phyloP scores from a whole-genome alignment of 371 early-diverging fungal species.

The Apophysomyces sp. region DNA sequence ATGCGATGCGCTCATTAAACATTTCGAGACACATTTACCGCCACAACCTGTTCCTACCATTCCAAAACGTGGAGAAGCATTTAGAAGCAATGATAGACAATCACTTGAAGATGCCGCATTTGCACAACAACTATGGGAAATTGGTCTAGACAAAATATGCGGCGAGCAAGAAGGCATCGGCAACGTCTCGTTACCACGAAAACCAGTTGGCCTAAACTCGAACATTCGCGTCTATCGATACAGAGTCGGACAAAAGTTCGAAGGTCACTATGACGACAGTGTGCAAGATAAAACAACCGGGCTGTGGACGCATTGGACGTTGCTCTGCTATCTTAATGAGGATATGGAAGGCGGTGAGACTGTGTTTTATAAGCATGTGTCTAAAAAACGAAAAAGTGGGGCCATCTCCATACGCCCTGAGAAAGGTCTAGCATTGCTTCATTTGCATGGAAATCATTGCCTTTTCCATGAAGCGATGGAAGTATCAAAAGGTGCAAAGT shows the following conservation, averaged over 20 bases:
- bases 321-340: slow-evolving; percentile 67
- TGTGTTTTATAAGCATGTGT: slow-evolving; percentile 57
- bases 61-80: slow-evolving; percentile 66
- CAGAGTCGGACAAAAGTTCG: slow-evolving; percentile 60
- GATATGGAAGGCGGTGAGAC: slow-evolving; percentile 69
- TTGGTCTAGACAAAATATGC: slow-evolving; percentile 8
- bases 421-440: slow-evolving; percentile 67
- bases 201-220: slow-evolving; percentile 55
- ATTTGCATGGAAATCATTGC: slow-evolving; percentile 76
- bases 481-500: slow-evolving; percentile 67
- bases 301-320: slow-evolving; percentile 61
- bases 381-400: slow-evolving; percentile 13
- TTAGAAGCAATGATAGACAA: slow-evolving; percentile 69
- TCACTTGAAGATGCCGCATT: slow-evolving; percentile 49
- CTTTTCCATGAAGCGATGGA: slow-evolving; percentile 73
- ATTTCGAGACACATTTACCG: slow-evolving; percentile 45
- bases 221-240: slow-evolving; percentile 79
- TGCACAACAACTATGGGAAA: slow-evolving; percentile 54
- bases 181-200: slow-evolving; percentile 21
- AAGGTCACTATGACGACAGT: slow-evolving; percentile 76
- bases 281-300: slow-evolving; percentile 46
- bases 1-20: slow-evolving; percentile 35
- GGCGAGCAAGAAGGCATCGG: slow-evolving; percentile 6
- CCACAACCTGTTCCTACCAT: slow-evolving; percentile 24
- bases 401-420: slow-evolving; percentile 57